Base-by-base conservation (phyloP, 2,329 filamentous ascomycete genomes). In the Albophoma yamanashiensis region DNA sequence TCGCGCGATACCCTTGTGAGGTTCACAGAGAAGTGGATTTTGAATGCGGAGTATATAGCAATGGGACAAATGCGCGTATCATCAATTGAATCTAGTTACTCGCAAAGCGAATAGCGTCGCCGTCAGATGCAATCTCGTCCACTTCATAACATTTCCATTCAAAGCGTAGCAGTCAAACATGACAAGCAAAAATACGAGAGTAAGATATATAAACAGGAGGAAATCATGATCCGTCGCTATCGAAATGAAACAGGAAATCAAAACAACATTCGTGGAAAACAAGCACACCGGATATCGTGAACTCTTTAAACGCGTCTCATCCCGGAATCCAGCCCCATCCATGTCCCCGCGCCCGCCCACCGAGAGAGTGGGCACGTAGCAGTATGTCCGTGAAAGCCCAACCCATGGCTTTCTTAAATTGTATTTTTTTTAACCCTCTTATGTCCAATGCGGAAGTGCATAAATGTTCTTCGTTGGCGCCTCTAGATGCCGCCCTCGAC, bases 401-500 rank as follows among this genome's bases (percentile, higher is more conserved):
- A n/a, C 17, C 15, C 55, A 1, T 15, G n/a, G 15, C 15, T 22
- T 9, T 22, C 9, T 17, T 17, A 9, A 17, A 0, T 8, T 25
- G 27, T 15, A 2, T 25, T 31, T n/a, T n/a, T n/a, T n/a, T n/a
- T n/a, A n/a, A n/a, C n/a, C n/a, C n/a, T n/a, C n/a, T n/a, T 31
- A 42, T 56, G 22, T 42, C 25, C 55, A 8, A 38, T 55, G 20
- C 50, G 31, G 11, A 53, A 38, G 50, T 8, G 31, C 20, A 14
- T 22, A 36, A 14, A 22, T 15, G 50, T 36, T 15, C 25, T 25
- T n/a, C 12, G 25, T 11, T 20, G 11, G 55, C 20, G 55, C 58
- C 53, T 59, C 64, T 66, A 72, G 61, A 73, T 69, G 17, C 70
- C 69, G 15, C 69, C 68, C 62, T 73, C 69, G 55, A 71, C 61